A percentile compares a stretch with the other conserved stretches of the same genome.
These are phyloP conservation scores for Ophiostoma pallidulum DNA, from an alignment of 2,329 filamentous ascomycete species.

Conservation along the genomic window DNA sequence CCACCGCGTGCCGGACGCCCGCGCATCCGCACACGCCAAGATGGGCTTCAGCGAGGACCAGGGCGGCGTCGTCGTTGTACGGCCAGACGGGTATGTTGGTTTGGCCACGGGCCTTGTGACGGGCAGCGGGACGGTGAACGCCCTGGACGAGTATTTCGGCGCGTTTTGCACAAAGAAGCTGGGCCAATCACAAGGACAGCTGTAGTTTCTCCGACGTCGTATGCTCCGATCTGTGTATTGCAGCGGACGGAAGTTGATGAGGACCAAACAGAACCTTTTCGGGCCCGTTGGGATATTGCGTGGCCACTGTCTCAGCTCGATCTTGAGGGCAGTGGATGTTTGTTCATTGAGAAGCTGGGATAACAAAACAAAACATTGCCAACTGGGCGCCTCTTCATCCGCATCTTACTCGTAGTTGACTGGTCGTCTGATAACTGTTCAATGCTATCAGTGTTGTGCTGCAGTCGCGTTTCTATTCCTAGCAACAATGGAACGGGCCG, in stretches of 20 bases:
- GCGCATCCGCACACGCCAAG: constrained; percentile 73
- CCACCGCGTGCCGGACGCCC: constrained; percentile 56
- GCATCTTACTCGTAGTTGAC: too few relatives aligned
- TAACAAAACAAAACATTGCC: too few relatives aligned
- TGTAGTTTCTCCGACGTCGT: constrained; percentile 22
- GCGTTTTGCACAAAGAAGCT: constrained; percentile 58
- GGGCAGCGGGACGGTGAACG: constrained; percentile 70
- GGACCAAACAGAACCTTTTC: too few relatives aligned
- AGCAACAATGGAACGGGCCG: too few relatives aligned
- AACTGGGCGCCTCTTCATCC: too few relatives aligned
- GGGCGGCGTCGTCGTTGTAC: constrained; percentile 72
- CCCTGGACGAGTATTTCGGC: constrained; percentile 70
- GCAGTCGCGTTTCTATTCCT: too few relatives aligned
- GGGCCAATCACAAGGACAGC: constrained; percentile 29
- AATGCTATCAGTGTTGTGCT: too few relatives aligned
- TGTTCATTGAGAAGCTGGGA: too few relatives aligned
- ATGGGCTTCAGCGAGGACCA: constrained; percentile 66
- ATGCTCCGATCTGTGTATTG: not conserved
- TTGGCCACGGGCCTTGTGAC: constrained; percentile 64
- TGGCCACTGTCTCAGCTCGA: too few relatives aligned
- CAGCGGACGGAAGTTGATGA: not conserved
- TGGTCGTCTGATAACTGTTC: too few relatives aligned
- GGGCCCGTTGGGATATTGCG: too few relatives aligned
- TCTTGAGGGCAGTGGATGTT: too few relatives aligned
- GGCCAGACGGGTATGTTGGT: constrained; percentile 81